These are phyloP conservation scores for Salmacisia buchloeana DNA, from an alignment of 1,284 basidiomycete species.

Conservation along the genomic window DNA sequence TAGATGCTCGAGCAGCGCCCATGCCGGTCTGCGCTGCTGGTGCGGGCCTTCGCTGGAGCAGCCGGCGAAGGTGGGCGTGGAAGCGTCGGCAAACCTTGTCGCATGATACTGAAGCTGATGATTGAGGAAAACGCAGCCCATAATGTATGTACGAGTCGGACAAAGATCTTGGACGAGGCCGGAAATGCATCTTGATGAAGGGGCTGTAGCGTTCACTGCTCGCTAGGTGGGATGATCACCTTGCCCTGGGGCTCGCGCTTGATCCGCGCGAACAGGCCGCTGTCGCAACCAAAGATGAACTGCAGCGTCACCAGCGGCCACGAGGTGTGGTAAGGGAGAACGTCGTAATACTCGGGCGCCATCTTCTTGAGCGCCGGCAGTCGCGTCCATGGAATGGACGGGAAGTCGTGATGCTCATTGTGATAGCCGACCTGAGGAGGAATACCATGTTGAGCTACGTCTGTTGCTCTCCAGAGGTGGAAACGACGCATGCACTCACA, in stretches of 20 bases:
- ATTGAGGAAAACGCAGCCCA: too few species aligned
- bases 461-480: too few species aligned
- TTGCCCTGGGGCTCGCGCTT: slow-evolving; percentile 23
- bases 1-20: too few species aligned
- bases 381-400: slow-evolving; percentile 90
- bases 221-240: neutral
- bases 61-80: too few species aligned
- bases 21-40: too few species aligned
- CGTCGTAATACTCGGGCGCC: slow-evolving; percentile 89
- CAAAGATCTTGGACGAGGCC: too few species aligned
- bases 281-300: slow-evolving; percentile 68
- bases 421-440: slow-evolving; percentile 78
- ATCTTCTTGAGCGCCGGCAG: slow-evolving; percentile 74
- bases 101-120: too few species aligned
- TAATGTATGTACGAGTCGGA: too few species aligned
- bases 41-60: too few species aligned
- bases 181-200: neutral
- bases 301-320: slow-evolving; percentile 93
- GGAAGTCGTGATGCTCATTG: slow-evolving; percentile 99
- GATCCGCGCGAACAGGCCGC: slow-evolving; percentile 38
- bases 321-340: slow-evolving; percentile 74
- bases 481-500: slow-evolving; percentile 55
- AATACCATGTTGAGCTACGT: too few species aligned
- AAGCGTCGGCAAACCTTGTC: too few species aligned
- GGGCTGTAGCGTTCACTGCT: neutral